These are phyloP conservation scores for Tilletia horrida DNA, from an alignment of 1,284 basidiomycete genomes.

Conservation along the genomic window DNA sequence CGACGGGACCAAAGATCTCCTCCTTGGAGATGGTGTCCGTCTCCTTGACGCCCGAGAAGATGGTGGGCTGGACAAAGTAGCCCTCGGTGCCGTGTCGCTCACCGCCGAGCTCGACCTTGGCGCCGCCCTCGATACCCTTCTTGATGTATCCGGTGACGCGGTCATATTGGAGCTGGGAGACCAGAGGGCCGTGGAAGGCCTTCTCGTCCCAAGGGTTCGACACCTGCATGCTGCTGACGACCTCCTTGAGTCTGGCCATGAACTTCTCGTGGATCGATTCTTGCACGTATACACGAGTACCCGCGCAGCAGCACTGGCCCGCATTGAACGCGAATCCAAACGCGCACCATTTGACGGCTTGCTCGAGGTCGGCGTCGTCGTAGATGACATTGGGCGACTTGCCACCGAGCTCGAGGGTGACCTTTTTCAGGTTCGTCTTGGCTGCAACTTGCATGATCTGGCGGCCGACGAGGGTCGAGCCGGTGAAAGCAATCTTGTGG, in stretches of 20 bases:
- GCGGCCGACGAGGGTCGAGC: slow-evolving; percentile 68
- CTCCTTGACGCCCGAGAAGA: slow-evolving; percentile 62
- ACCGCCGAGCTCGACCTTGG: slow-evolving; percentile 72
- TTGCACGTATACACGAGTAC: slow-evolving; percentile 82
- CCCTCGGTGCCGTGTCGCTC: slow-evolving; percentile 67
- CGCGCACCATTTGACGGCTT: slow-evolving; percentile 58
- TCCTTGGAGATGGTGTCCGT: slow-evolving; percentile 84
- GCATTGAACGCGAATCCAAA: slow-evolving; percentile 19
- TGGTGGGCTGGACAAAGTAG: slow-evolving; percentile 58
- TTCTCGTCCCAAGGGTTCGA: slow-evolving; percentile 75
- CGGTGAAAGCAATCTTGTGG: slow-evolving; percentile 59
- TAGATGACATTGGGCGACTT: slow-evolving; percentile 60
- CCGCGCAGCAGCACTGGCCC: slow-evolving; percentile 77
- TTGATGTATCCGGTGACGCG: slow-evolving; percentile 87
- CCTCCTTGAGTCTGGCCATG: slow-evolving; percentile 15
- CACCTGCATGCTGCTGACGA: slow-evolving; percentile 59
- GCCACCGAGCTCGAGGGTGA: slow-evolving; percentile 58
- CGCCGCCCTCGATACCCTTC: slow-evolving; percentile 76
- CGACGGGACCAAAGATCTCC: slow-evolving; percentile 86
- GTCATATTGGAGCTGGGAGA: slow-evolving; percentile 74
- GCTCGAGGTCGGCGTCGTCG: slow-evolving; percentile 64
- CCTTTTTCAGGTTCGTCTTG: slow-evolving; percentile 66
- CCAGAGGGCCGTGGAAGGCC: slow-evolving; percentile 78
- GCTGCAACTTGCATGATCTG: slow-evolving; percentile 79
- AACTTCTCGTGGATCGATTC: slow-evolving; percentile 57